phyloP scores from a whole-genome alignment of 2,329 filamentous ascomycete genomes.

The Sporothrix dimorphospora region DNA sequence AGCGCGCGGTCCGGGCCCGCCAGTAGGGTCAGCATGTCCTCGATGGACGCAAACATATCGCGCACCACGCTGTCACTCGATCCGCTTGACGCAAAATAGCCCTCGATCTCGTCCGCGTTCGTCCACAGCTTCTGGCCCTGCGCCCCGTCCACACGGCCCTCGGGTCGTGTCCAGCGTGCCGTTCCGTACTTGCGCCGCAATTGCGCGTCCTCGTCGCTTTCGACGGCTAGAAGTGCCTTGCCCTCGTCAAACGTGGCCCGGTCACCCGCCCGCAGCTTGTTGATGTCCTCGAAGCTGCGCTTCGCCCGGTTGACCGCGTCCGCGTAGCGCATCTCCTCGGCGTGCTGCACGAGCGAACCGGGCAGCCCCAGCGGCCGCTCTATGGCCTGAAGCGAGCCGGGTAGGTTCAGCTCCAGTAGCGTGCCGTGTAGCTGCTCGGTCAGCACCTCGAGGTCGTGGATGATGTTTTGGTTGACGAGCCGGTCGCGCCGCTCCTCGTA shows the following conservation, averaged over 20 bases:
- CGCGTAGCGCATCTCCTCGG: slow-evolving; percentile 90
- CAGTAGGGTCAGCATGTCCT: slow-evolving; percentile 74
- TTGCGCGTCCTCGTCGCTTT: slow-evolving; percentile 80
- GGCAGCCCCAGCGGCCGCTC: slow-evolving; percentile 93
- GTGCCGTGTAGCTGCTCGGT: slow-evolving; percentile 79
- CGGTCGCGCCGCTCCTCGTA: slow-evolving; percentile 91
- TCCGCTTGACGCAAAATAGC: slow-evolving; percentile 73
- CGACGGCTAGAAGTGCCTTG: slow-evolving; percentile 72
- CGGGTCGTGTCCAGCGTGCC: slow-evolving; percentile 75
- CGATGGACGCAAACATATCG: slow-evolving; percentile 76
- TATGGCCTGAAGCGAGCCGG: slow-evolving; percentile 88
- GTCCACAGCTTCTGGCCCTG: slow-evolving; percentile 70
- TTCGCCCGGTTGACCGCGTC: slow-evolving; percentile 79
- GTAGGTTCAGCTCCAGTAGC: slow-evolving; percentile 80
- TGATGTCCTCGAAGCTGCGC: slow-evolving; percentile 82
- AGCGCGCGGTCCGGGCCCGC: slow-evolving; percentile 78
- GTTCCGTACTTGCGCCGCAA: slow-evolving; percentile 81
- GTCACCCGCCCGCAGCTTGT: slow-evolving; percentile 84
- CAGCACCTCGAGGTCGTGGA: slow-evolving; percentile 79
- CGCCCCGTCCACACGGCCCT: slow-evolving; percentile 73
- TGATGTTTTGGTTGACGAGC: slow-evolving; percentile 85
- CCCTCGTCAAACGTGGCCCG: slow-evolving; percentile 81
- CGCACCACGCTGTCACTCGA: slow-evolving; percentile 66
- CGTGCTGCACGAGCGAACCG: slow-evolving; percentile 81
- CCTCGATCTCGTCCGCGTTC: slow-evolving; percentile 77